Evolutionary conservation across 768 basidiomycete genomes (phyloP), one percentile per base, ranked within the genome.

Genomic region (Lactifluus pinguis): DNA sequence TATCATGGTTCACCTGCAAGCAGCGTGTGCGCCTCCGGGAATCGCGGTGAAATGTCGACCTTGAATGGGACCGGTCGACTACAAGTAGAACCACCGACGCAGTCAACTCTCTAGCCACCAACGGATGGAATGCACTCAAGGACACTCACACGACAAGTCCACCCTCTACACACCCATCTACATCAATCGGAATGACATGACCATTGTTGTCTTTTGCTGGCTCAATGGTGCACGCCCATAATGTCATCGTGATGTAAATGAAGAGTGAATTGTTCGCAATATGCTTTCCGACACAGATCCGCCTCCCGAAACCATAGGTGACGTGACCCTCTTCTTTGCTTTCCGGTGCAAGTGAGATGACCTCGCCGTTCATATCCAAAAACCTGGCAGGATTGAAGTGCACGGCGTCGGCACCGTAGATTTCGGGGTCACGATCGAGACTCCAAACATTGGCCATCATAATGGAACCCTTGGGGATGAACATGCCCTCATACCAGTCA

Each of bases 21-120:
- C 10, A 57, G 41, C 11, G 59, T 39, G 44, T n/a, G 21, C 14
- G 60, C 63, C 19, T 49, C 62, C 42, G 62, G 53, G 54, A 63
- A 63, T n/a, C 62, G 62, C n/a, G 63, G 55, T 7, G 39, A 41
- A 21, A 64, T 21, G 34, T 62, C 32, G n/a, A 44, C 50, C 38
- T 57, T 49, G 47, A 57, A 57, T 4, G 63, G 63, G 45, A 64
- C 21, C 3, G 55, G 63, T 42, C 63, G 63, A 7, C 60, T 62
- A 32, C 21, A 9, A 17, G 30, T 32, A 45, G 34, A 25, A 25
- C 25, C 25, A 25, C 25, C 25, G 25, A 25, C 25, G 25, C 25
- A 25, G 25, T 25, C 25, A 25, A 25, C 25, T 25, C 25, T 25
- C 25, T 25, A 25, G 25, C 25, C 25, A 25, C 25, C 25, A 2